Evolutionary conservation across 192 early-diverging fungal species (phyloP).

Genomic region (Geranomyces variabilis): DNA sequence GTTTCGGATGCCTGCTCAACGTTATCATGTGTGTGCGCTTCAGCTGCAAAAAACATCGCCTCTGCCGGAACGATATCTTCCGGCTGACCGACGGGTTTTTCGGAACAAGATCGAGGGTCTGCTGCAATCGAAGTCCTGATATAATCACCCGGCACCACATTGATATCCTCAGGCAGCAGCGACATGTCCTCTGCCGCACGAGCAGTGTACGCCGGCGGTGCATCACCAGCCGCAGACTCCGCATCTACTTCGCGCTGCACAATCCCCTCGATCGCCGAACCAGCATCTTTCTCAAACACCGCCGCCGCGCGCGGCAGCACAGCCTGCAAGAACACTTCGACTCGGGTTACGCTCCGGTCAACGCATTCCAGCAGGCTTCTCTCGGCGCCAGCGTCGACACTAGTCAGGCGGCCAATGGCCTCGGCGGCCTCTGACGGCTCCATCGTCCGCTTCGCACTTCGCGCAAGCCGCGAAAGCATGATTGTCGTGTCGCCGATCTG

Average conservation of each 20-base stretch:
- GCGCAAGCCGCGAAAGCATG: slow-evolving; percentile 1
- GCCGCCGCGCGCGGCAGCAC: slow-evolving; percentile 3
- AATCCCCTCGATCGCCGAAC: not conserved
- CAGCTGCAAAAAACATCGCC: no score
- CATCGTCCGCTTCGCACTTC: not conserved
- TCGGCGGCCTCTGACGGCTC: not conserved
- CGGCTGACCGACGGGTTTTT: no score
- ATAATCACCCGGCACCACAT: no score
- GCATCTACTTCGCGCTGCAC: not conserved
- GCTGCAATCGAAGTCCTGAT: no score
- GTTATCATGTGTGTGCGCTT: no score
- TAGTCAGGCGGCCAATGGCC: not conserved
- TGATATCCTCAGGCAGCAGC: no score
- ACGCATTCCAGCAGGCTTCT: not conserved
- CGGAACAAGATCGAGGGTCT: no score
- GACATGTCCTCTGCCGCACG: no score
- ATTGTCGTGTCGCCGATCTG: slow-evolving; percentile 8
- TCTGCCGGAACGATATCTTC: no score
- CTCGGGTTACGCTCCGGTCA: not conserved
- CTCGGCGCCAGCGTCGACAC: not conserved
- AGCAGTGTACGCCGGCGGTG: no score
- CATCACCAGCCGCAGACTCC: not conserved
- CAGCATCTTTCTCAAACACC: not conserved
- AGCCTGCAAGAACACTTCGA: not conserved
- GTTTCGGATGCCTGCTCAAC: no score